Base-by-base conservation (phyloP, 2,329 filamentous ascomycete species). In the Zymoseptoria brevis region DNA sequence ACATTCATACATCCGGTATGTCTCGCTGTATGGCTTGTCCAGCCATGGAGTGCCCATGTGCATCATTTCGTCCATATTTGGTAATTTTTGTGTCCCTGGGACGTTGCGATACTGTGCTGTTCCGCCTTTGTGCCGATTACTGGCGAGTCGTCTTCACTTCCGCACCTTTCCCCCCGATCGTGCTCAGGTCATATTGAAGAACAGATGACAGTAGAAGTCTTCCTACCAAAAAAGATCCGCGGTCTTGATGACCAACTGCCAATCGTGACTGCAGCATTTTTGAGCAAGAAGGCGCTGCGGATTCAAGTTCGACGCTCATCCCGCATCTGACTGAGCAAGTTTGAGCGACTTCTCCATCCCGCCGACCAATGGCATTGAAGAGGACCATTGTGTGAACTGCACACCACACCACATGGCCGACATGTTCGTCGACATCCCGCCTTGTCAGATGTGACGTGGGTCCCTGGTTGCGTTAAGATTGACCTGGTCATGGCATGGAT, bases 21-120 rank as follows among this genome's bases (percentile, higher is more conserved):
- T 73, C 62, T 78, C 73, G 68, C 71, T 68, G 41, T 79, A 67
- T 1, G 77, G 77, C 57, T 71, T 64, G 26, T 71, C 69, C n/a
- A 79, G 72, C 75, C 76, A 79, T 9, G 66, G 64, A 41, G 62
- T 63, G 45, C 58, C 60, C 55, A 56, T 55, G 50, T 49, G 50
- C 59, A 59, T 57, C 51, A 53, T 58, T 30, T 57, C 50, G 30
- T 53, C 53, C 59, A 63, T 65, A 22, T 58, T 51, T 51, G 19
- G 50, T 21, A 16, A 8, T 8, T 16, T n/a, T 7, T n/a, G 13
- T 7, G 35, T 45, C 35, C 13, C 35, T 5, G 16, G 5, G 35
- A 45, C 35, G 13, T 45, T 6, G 13, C 13, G 13, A 45, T n/a
- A 45, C 13, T 6, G 35, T 41, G 35, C 16, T 11, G 13, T 41